Evolutionary conservation across 805 yeast species (phyloP), one percentile per base, ranked within the genome.

Genomic region (Saturnispora sanitii): DNA sequence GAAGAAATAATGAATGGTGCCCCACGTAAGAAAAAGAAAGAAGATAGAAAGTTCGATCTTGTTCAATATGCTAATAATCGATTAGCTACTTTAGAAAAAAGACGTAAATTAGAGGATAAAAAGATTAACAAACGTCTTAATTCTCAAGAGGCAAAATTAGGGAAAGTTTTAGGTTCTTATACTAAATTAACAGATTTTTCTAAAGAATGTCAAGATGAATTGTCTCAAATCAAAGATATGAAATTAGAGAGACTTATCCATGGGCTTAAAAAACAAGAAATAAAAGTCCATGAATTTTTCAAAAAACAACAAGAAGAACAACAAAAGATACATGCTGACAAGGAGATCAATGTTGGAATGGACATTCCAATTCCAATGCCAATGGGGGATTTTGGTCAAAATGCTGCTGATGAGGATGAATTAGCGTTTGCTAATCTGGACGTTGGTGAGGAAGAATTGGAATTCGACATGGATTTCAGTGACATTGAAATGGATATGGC

Each of bases 61-160:
- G 73, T 67, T 12, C 74, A 62, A 31, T 78, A 77, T 54, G 78
- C 85, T 0, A 57, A 63, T 18, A 67, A 66, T 29, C 61, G 85
- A 39, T 47, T 66, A 15, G 55, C 52, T 7, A 47, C 61, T 13
- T 56, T 73, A 4, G 46, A 64, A 53, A 38, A 57, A 53, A 46
- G 66, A 53, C 42, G 57, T 44, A 42, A 43, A 45, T 48, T 53
- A 41, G 60, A 61, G 47, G 67, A 63, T 35, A 48, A 46, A 43
- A 61, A 56, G 38, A 58, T 57, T 45, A 54, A 54, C 26, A 49
- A 44, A 37, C 61, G 66, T 42, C 46, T 44, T 32, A 50, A 49
- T 45, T 60, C 55, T 39, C 61, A 57, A 48, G 70, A 49, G 47
- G 52, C 61, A 6, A 37, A 38, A 6, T 47, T 60, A 11, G 62